phyloP scores from a whole-genome alignment of 2,329 filamentous ascomycete species.

The Pseudogymnoascus sp. region DNA sequence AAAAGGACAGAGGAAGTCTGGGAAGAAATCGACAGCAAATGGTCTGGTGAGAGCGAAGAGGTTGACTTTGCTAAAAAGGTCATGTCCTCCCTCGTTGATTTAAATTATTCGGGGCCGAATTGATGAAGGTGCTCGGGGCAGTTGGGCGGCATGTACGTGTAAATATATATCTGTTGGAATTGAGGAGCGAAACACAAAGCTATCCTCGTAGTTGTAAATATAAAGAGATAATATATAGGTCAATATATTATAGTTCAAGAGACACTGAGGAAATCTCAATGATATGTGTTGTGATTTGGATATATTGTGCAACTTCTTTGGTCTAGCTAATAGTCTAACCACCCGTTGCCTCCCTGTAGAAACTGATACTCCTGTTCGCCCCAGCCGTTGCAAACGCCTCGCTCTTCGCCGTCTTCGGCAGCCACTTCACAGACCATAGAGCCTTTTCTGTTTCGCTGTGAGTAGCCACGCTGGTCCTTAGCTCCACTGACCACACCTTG shows the following conservation, averaged over 20 bases:
- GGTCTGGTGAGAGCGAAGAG: constrained; percentile 25
- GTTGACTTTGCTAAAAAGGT: constrained; percentile 23
- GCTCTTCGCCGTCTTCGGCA: constrained; percentile 58
- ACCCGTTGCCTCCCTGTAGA: constrained; percentile 79
- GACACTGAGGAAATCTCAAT: neutral
- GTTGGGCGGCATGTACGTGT: neutral
- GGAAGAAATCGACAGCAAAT: constrained; percentile 26
- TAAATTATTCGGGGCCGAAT: neutral
- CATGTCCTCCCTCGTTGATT: constrained; percentile 19
- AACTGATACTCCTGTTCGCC: constrained; percentile 65
- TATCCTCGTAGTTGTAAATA: constrained; percentile 1
- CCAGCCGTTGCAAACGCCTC: constrained; percentile 74
- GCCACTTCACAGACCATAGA: constrained; percentile 77
- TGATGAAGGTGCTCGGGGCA: neutral
- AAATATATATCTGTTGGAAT: neutral
- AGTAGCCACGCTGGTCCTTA: constrained; percentile 77
- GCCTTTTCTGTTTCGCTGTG: constrained; percentile 83
- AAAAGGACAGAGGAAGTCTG: constrained; percentile 23
- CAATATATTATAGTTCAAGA: neutral
- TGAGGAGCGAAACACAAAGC: neutral
- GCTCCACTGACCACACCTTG: constrained; percentile 91
- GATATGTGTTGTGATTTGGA: neutral
- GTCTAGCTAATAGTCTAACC: constrained; percentile 18
- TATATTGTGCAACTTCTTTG: neutral
- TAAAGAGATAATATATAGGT: neutral